Base-by-base conservation (phyloP, 1,284 basidiomycete genomes). In the Ganoderma boninense region DNA sequence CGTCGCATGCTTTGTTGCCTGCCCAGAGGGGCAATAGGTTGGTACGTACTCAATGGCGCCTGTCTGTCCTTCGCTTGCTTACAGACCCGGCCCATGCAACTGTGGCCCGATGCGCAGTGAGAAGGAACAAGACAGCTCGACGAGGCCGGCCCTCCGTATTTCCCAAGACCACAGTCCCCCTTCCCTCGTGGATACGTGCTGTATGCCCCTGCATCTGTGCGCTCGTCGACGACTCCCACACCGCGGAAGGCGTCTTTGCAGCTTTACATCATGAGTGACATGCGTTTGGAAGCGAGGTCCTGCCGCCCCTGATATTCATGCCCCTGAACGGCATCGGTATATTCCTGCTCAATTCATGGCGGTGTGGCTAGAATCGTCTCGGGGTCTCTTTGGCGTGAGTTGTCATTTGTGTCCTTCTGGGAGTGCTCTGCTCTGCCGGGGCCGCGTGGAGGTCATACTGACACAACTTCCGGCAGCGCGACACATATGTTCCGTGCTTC, bases 181-280 rank as follows among this genome's bases (percentile, higher is more conserved):
- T n/a, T 26, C 60, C 38, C 40, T 60, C 57, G 35, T 60, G 57
- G 35, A 40, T 32, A n/a, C 57, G 4, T 57, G 14, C 35, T 23
- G 35, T 23, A n/a, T 20, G 20, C 35, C 57, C 35, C 35, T 35
- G 18, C 38, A 60, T 40, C 32, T 32, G 32, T 40, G 35, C 35
- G n/a, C 35, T 60, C 57, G 32, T 57, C 18, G 29, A 57, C 8
- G 54, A 57, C 32, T 57, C 54, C 54, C 54, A 57, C 35, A 35
- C 18, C 35, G 35, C 11, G 18, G 57, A 60, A 40, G 56, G 56
- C 56, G 56, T 57, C 32, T 35, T 32, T 23, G 60, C 60, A 35
- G 14, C n/a, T 42, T 62, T 42, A 26, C 60, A 43, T 42, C 40
- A 62, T 62, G 57, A 32, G 57, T 32, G 57, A 11, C 57, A 59